Evolutionary conservation across 1,139 yeast genomes (phyloP).

Genomic region (Suhomyces bolitotheri): DNA sequence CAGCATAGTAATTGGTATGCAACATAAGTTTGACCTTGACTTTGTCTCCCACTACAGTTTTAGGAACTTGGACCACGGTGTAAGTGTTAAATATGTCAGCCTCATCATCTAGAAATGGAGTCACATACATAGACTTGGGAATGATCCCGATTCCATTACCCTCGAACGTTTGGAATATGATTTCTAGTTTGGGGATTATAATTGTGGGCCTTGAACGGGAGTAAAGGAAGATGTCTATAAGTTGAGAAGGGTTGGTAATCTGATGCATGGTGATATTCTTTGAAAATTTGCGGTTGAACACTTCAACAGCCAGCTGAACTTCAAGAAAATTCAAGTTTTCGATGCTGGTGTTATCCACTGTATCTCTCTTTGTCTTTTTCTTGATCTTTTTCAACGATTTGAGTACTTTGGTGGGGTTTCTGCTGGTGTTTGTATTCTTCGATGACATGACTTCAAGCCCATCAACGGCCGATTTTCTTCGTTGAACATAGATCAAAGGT

Average conservation of each 20-base stretch:
- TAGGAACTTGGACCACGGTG: slow-evolving; percentile 39
- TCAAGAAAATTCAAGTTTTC: slow-evolving; percentile 28
- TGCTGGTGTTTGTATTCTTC: slow-evolving; percentile 1
- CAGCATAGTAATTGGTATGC: slow-evolving; percentile 36
- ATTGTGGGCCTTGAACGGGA: slow-evolving; percentile 24
- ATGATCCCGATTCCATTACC: slow-evolving; percentile 44
- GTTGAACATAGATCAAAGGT: slow-evolving; percentile 4
- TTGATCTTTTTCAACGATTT: slow-evolving; percentile 16
- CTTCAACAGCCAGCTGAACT: slow-evolving; percentile 24
- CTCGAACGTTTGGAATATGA: slow-evolving; percentile 33
- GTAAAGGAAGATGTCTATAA: slow-evolving; percentile 31
- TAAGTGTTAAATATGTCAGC: slow-evolving; percentile 17
- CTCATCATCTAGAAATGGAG: slow-evolving; percentile 15
- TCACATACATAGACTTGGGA: slow-evolving; percentile 26
- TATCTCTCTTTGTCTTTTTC: slow-evolving; percentile 29
- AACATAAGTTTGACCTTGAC: slow-evolving; percentile 31
- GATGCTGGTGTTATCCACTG: slow-evolving; percentile 30
- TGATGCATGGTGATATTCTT: slow-evolving; percentile 13
- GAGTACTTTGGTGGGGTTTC: slow-evolving; percentile 11
- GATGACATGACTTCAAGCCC: slow-evolving; percentile 5
- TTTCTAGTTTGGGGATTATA: slow-evolving; percentile 23
- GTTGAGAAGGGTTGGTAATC: slow-evolving; percentile 24
- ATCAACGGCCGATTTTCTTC: slow-evolving; percentile 6
- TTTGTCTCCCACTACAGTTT: slow-evolving; percentile 40
- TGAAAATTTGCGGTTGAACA: slow-evolving; percentile 3